A percentile compares a stretch with the other conserved stretches of the same genome.
These are phyloP conservation scores for Trichoderma gamsii DNA, from an alignment of 495 filamentous ascomycete genomes.

Conservation along the genomic window DNA sequence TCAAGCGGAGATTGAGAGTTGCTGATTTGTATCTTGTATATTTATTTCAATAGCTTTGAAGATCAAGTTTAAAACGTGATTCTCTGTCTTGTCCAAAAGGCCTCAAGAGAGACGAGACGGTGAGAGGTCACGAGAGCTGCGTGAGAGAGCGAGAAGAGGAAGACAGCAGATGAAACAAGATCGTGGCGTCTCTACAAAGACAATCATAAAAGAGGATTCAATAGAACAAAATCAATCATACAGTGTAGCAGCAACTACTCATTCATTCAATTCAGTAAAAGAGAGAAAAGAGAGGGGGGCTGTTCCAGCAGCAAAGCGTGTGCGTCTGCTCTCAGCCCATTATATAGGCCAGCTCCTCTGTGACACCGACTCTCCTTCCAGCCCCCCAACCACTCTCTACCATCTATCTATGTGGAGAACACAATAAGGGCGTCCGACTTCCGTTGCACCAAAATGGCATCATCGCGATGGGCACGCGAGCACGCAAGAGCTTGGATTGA, in stretches of 20 bases:
- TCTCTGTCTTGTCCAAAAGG: too few relatives aligned
- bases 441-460: not conserved
- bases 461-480: constrained; percentile 8
- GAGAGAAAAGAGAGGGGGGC: not conserved
- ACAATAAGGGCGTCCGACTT: not conserved
- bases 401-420: not conserved
- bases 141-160: too few relatives aligned
- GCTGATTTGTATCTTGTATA: too few relatives aligned
- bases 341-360: not conserved
- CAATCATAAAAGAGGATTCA: too few relatives aligned
- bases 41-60: too few relatives aligned
- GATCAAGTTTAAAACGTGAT: too few relatives aligned
- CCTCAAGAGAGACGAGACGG: too few relatives aligned
- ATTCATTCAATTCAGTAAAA: not conserved
- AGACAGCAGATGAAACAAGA: too few relatives aligned
- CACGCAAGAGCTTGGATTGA: not conserved
- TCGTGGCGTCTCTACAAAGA: too few relatives aligned
- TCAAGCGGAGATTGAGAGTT: not conserved
- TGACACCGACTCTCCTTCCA: not conserved
- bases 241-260: too few relatives aligned
- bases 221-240: too few relatives aligned
- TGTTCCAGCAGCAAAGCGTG: not conserved
- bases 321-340: not conserved
- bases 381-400: not conserved
- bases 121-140: too few relatives aligned